A percentile compares a stretch with the other conserved stretches of the same genome.
Conservation (phyloP, 306 rosid genomes). For the Fagus crenata region DNA sequence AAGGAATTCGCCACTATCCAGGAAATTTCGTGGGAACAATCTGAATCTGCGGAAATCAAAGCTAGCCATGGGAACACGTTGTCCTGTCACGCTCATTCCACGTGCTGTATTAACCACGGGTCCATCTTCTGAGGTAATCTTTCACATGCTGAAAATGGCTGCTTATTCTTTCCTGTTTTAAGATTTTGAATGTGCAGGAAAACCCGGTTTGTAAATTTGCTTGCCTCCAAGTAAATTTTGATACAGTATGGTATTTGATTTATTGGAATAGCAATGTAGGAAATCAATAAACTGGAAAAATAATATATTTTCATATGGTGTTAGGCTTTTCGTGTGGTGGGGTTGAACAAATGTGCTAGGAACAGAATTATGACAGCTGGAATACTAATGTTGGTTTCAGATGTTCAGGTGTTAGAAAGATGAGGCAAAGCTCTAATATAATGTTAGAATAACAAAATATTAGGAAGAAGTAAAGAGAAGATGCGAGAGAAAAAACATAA, state of each 20-base stretch:
- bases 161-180: conserved; percentile 3
- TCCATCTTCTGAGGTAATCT: conserved; percentile 57
- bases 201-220: not conserved
- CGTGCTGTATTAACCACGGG: conserved; percentile 61
- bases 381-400: not conserved
- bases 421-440: too few species aligned
- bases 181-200: conserved; percentile 3
- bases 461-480: too few species aligned
- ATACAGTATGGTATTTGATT: not conserved
- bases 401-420: too few species aligned
- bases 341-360: not conserved
- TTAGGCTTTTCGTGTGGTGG: not conserved
- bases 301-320: not conserved
- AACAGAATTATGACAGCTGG: not conserved
- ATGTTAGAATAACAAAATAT: too few species aligned
- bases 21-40: conserved; percentile 55
- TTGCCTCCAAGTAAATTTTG: not conserved
- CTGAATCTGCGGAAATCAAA: conserved; percentile 49
- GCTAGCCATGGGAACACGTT: conserved; percentile 47
- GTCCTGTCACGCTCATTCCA: conserved; percentile 33
- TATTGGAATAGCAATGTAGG: not conserved
- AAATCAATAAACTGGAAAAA: not conserved
- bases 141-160: conserved; percentile 2
- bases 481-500: too few species aligned
- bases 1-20: conserved; percentile 43